A percentile compares a stretch with the other conserved stretches of the same genome.
Conservation (phyloP, 2,329 filamentous ascomycete species). For the Cordyceps fumosorosea region DNA sequence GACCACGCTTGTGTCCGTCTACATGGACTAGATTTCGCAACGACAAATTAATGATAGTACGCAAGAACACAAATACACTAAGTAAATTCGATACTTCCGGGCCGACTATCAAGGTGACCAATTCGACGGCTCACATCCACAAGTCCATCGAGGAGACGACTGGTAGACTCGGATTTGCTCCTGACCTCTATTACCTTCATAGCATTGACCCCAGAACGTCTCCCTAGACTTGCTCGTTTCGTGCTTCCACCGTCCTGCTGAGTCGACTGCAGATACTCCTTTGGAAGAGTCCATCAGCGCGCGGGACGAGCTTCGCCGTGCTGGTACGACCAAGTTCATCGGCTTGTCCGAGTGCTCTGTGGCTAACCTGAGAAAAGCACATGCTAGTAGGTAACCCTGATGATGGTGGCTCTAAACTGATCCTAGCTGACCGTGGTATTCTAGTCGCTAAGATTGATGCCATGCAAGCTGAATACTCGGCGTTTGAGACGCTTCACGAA, state of each 20-base stretch:
- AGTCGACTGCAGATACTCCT: constrained; percentile 29
- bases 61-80: neutral
- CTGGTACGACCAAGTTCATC: constrained; percentile 42
- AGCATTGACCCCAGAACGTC: constrained; percentile 35
- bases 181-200: constrained; percentile 39
- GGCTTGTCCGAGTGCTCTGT: constrained; percentile 42
- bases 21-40: no score
- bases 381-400: constrained; percentile 33
- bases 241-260: neutral
- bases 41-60: neutral
- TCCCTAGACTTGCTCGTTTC: neutral
- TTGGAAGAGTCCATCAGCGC: constrained; percentile 41
- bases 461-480: constrained; percentile 39
- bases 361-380: constrained; percentile 36
- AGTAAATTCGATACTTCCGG: neutral
- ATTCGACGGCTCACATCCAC: constrained; percentile 31
- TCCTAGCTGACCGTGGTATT: constrained; percentile 3
- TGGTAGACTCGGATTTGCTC: constrained; percentile 39
- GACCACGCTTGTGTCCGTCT: no score
- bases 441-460: constrained; percentile 41
- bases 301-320: constrained; percentile 38
- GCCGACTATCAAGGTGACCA: neutral
- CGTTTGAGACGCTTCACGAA: constrained; percentile 36
- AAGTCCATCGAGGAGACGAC: constrained; percentile 43
- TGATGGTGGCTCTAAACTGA: no score